A percentile compares a stretch with the other conserved stretches of the same genome.
phyloP scores from a whole-genome alignment of 1,284 basidiomycete species.

The Pseudozyma tsukubaensis region DNA sequence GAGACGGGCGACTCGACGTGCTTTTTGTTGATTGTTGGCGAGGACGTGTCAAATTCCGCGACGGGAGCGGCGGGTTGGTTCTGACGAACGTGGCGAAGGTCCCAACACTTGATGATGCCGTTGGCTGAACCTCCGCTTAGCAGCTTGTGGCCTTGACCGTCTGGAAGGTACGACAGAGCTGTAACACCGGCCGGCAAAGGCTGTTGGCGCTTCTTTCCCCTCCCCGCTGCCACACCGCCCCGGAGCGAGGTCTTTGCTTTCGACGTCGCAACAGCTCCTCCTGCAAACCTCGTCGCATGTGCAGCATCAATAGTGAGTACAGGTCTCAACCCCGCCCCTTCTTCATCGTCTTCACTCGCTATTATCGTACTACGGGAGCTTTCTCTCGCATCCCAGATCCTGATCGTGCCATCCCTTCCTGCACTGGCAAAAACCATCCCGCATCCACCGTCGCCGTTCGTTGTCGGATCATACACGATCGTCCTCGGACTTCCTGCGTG shows the following conservation, averaged over 20 bases:
- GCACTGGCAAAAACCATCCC: constrained; percentile 60
- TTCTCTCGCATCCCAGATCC: constrained; percentile 59
- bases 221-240: constrained; percentile 8
- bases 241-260: constrained; percentile 6
- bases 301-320: constrained; percentile 60
- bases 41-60: constrained; percentile 13
- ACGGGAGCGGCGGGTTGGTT: constrained; percentile 5
- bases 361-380: not conserved
- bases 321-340: constrained; percentile 14
- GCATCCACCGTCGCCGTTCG: constrained; percentile 38
- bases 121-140: constrained; percentile 59
- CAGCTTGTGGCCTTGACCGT: constrained; percentile 50
- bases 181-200: constrained; percentile 53
- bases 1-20: not conserved
- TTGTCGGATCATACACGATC: constrained; percentile 60
- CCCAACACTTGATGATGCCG: constrained; percentile 64
- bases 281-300: constrained; percentile 23
- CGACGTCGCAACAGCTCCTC: not conserved
- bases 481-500: constrained; percentile 59
- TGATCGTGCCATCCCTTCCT: constrained; percentile 63
- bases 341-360: constrained; percentile 3
- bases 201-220: constrained; percentile 16
- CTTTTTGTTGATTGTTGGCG: not conserved
- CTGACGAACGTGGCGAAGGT: constrained; percentile 50
- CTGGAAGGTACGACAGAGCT: constrained; percentile 52